phyloP scores from a whole-genome alignment of 2,329 filamentous ascomycete genomes.

The Pseudocercospora pini-densiflorae region DNA sequence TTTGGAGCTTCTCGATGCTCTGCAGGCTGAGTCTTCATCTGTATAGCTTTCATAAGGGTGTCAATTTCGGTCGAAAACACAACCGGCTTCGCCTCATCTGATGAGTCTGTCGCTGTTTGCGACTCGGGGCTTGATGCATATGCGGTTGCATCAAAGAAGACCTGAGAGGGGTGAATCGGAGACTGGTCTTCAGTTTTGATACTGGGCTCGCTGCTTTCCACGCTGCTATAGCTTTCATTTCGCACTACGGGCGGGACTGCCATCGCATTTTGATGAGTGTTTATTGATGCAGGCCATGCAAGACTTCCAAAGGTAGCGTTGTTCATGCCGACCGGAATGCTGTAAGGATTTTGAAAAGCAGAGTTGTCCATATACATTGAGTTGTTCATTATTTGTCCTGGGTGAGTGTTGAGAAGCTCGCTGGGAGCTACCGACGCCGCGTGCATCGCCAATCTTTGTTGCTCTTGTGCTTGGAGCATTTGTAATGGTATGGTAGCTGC shows the following conservation, averaged over 20 bases:
- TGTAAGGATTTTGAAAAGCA: slow-evolving; percentile 20
- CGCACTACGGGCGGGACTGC: slow-evolving; percentile 29
- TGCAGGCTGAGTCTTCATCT: slow-evolving; percentile 61
- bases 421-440: slow-evolving; percentile 29
- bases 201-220: slow-evolving; percentile 38
- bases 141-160: slow-evolving; percentile 43
- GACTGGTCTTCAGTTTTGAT: slow-evolving; percentile 52
- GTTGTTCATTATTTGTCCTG: slow-evolving; percentile 17
- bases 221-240: slow-evolving; percentile 34
- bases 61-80: slow-evolving; percentile 84
- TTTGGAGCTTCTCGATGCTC: slow-evolving; percentile 16
- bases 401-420: slow-evolving; percentile 27
- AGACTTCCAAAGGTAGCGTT: slow-evolving; percentile 31
- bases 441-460: slow-evolving; percentile 23
- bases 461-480: slow-evolving; percentile 26
- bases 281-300: slow-evolving; percentile 27
- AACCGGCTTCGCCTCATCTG: slow-evolving; percentile 48
- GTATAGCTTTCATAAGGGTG: slow-evolving; percentile 85
- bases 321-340: slow-evolving; percentile 17
- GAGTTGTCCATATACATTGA: slow-evolving; percentile 18
- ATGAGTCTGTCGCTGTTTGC: slow-evolving; percentile 50
- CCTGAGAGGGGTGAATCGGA: slow-evolving; percentile 46
- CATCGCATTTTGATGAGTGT: slow-evolving; percentile 16
- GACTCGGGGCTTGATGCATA: slow-evolving; percentile 40
- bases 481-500: slow-evolving; percentile 23